Evolutionary conservation across 257 asterid genomes (phyloP).

Genomic region (Agastache rugosa): DNA sequence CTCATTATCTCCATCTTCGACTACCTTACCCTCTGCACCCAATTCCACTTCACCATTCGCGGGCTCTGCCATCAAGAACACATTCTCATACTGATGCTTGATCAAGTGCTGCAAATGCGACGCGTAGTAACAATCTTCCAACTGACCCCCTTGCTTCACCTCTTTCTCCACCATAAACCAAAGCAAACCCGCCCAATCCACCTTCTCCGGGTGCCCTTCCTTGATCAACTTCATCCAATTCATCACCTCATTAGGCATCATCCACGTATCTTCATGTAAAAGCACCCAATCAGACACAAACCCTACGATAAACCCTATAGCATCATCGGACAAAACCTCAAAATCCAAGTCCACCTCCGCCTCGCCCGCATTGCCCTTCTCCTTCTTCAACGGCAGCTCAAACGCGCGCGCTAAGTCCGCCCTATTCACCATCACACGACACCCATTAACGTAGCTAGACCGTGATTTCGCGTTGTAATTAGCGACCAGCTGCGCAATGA

Average conservation of each 20-base stretch:
- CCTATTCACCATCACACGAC: conserved; percentile 56
- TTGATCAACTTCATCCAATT: conserved; percentile 64
- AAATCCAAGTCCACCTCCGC: conserved; percentile 60
- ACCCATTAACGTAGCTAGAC: conserved; percentile 53
- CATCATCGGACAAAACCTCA: conserved; percentile 56
- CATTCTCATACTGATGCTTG: conserved; percentile 55
- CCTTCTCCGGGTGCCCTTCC: conserved; percentile 84
- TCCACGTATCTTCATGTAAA: conserved; percentile 81
- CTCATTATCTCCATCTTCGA: conserved; percentile 22
- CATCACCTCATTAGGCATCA: conserved; percentile 70
- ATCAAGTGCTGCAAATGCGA: conserved; percentile 81
- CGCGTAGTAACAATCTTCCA: conserved; percentile 79
- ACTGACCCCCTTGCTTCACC: conserved; percentile 63
- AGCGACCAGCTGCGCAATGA: conserved; percentile 74
- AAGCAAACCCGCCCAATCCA: conserved; percentile 83
- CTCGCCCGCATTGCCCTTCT: conserved; percentile 44
- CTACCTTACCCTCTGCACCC: conserved; percentile 37
- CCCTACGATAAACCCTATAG: conserved; percentile 52
- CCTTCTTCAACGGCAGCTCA: conserved; percentile 65
- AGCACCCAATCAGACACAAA: conserved; percentile 74
- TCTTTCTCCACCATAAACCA: conserved; percentile 97
- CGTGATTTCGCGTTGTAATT: conserved; percentile 57
- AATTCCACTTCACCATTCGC: conserved; percentile 35
- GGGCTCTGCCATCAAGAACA: conserved; percentile 42
- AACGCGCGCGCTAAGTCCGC: conserved; percentile 78